Base-by-base conservation (phyloP, 768 basidiomycete genomes). In the Strobilomyces echinocephalus region DNA sequence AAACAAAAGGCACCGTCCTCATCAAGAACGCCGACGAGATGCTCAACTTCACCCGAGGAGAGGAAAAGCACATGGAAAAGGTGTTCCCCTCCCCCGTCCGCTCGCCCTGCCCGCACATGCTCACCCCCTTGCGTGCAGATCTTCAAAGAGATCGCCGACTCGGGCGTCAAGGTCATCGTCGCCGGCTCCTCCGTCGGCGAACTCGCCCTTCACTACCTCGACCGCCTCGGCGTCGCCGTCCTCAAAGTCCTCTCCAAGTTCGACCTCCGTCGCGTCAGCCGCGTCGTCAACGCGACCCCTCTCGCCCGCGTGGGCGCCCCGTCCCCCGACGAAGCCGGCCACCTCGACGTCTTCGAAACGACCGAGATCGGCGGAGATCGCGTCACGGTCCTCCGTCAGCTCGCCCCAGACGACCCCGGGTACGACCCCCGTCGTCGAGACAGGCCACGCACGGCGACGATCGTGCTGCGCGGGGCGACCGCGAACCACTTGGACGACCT, bases 201-300 rank as follows among this genome's bases (percentile, higher is more conserved):
- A 66, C 90, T 99, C 52, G 93, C 95, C 2, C 76, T 97, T 54
- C 97, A 99, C 74, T 99, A 94, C 76, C 87, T 99, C 66, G 90
- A 97, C 77, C 81, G 95, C 50, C 79, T 89, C 76, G 79, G 84
- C 74, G 92, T 99, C 71, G 91, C 92, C 63, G 93, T 98, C 61
- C 81, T 99, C 72, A 97, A 97, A 71, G 91, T 98, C 28, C 81
- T 95, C 53, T 97, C 93, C 67, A 99, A 99, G 72, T 99, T 99
- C 71, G 95, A 99, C 59, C 83, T 99, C 14, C 88, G 95, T 47
- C 79, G 97, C 2, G 74, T 97, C 14, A 95, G 92, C 72, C 88
- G 95, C 46, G 97, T 99, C 60, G 91, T 93, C 60, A 91, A 91
- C 57, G 97, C 95, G 11, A 97, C 93, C 0, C 97, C 97, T 4